Evolutionary conservation across 139 green algal genomes (phyloP), one percentile per base, ranked within the genome.

Genomic region (Deuterostichococcus epilithicus): DNA sequence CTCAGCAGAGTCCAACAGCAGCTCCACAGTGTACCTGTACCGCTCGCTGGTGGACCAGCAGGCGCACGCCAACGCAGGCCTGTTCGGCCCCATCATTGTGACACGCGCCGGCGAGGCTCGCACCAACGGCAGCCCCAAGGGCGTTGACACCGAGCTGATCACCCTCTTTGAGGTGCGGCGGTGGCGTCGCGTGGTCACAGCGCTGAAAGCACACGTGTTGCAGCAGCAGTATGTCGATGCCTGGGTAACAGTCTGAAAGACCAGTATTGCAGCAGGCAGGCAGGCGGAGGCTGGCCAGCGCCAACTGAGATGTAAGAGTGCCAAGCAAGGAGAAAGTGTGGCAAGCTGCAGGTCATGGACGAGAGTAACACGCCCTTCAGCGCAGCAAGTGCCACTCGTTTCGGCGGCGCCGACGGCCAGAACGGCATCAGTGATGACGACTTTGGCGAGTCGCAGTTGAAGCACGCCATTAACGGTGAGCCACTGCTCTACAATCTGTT

Each of bases 61-160:
- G 44, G 22, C 10, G 23, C 75, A 91, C 68, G 85, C 82, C 76
- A 87, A 89, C 36, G 76, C 86, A 28, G 88, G 88, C 33, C 85
- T 92, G 58, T 2, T 88, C 0, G 88, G 88, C 15, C 78, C 81
- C 8, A 74, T 91, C 35, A 88, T 93, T 30, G 72, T 93, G n/a
- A 85, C 84, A 28, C 39, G 72, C 28, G 81, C 79, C 23, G 81
- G 44, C 10, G 18, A 63, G 15, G 80, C 79, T 8, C 42, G 72
- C 25, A 8, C 81, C 5, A 63, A 86, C 38, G 81, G 81, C 20
- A 74, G 35, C 38, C 65, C 82, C 28, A 78, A 67, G 13, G 76
- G 74, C 39, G 47, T 78, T 47, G 68, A 65, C 26, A 66, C 39
- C 0, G 65, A 70, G 25, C 42, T 84, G 45, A 77, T 86, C 75